These are phyloP conservation scores for Domatiomyces globalis DNA, from an alignment of 2,329 filamentous ascomycete genomes.

Conservation along the genomic window DNA sequence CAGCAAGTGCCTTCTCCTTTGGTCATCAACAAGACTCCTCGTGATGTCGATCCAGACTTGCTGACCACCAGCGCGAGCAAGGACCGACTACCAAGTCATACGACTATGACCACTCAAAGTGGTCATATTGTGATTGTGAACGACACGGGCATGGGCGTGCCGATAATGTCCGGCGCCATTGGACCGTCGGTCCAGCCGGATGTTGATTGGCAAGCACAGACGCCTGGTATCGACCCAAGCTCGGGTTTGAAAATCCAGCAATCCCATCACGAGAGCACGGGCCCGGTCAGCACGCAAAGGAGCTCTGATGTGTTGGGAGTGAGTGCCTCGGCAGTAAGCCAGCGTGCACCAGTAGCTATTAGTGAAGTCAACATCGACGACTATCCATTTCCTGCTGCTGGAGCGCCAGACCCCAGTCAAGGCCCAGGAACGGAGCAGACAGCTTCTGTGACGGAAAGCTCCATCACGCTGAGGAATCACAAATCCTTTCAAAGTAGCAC, in stretches of 20 bases:
- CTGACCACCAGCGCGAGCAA: conserved; percentile 1
- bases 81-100: conserved; percentile 33
- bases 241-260: background rate
- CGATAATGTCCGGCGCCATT: conserved; percentile 28
- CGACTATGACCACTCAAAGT: conserved; percentile 55
- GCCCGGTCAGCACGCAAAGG: background rate
- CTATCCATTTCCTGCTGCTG: too few relatives aligned
- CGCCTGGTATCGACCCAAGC: background rate
- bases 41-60: conserved; percentile 11
- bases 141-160: conserved; percentile 23
- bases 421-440: background rate
- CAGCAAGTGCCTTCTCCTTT: background rate
- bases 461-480: background rate
- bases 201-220: background rate
- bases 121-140: conserved; percentile 84
- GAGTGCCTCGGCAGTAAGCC: background rate
- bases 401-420: too few relatives aligned
- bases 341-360: background rate
- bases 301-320: background rate
- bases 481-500: background rate
- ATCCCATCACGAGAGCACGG: background rate
- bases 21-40: conserved; percentile 7
- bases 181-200: background rate
- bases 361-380: too few relatives aligned
- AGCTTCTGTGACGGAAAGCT: background rate